phyloP scores from a whole-genome alignment of 768 basidiomycete genomes.

The Exidia glandulosa region DNA sequence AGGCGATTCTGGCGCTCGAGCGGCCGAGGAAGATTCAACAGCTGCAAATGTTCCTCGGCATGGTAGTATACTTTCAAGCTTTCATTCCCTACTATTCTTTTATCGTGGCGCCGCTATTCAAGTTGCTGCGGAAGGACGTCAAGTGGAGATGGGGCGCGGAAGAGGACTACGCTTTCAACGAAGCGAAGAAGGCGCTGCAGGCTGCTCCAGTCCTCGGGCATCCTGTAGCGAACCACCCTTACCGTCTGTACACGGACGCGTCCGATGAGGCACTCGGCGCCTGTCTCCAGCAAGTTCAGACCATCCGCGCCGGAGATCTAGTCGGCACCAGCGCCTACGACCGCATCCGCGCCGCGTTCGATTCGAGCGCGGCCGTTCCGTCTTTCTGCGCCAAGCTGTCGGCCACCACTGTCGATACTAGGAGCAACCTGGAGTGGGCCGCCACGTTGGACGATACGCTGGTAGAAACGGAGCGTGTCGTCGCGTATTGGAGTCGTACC shows the following conservation, averaged over 20 bases:
- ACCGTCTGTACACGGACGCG: no score
- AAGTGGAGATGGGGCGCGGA: constrained; percentile 14
- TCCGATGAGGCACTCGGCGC: constrained; percentile 12
- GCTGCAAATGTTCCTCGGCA: constrained; percentile 25
- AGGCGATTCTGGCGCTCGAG: constrained; percentile 20
- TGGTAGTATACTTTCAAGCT: constrained; percentile 26
- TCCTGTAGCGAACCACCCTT: constrained; percentile 18
- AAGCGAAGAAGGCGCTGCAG: constrained; percentile 18
- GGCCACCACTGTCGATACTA: constrained; percentile 1
- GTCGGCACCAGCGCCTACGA: constrained; percentile 14
- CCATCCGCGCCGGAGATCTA: constrained; percentile 12
- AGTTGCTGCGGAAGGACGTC: constrained; percentile 19
- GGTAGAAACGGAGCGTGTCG: constrained; percentile 21
- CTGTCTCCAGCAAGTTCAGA: constrained; percentile 16
- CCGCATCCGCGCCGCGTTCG: constrained; percentile 6
- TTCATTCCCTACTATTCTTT: constrained; percentile 29
- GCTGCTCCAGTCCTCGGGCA: constrained; percentile 24
- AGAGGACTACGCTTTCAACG: constrained; percentile 18
- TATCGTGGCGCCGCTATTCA: constrained; percentile 24
- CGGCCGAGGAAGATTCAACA: constrained; percentile 16
- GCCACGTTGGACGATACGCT: constrained; percentile 19
- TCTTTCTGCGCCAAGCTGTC: constrained; percentile 4
- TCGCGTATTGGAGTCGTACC: constrained; percentile 20
- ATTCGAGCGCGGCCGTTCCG: constrained; percentile 5
- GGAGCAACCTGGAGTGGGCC: constrained; percentile 5